Evolutionary conservation across 345 rosid genomes (phyloP).

Genomic region (Mercurialis annua): DNA sequence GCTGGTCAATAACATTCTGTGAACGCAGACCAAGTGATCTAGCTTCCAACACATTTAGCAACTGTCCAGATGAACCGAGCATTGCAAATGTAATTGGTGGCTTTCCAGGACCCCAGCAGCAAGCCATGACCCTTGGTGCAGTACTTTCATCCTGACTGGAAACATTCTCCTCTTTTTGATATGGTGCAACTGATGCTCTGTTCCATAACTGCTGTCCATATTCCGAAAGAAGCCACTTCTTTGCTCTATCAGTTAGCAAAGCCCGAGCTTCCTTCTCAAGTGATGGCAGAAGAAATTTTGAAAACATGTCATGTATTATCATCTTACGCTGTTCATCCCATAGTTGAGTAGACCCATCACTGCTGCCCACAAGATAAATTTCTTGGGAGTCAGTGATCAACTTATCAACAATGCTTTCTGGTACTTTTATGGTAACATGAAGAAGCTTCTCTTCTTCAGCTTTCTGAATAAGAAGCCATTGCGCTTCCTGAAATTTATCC

Average conservation of each 20-base stretch:
- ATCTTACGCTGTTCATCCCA: slow-evolving; percentile 18
- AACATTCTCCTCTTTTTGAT: neutral
- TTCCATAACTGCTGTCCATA: slow-evolving; percentile 15
- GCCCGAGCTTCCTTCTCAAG: slow-evolving; percentile 12
- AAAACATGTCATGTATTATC: slow-evolving; percentile 9
- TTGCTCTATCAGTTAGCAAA: slow-evolving; percentile 5
- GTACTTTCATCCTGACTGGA: neutral
- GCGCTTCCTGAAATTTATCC: slow-evolving; percentile 6
- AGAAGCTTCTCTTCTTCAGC: slow-evolving; percentile 17
- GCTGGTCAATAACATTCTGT: slow-evolving; percentile 14
- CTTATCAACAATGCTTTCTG: neutral
- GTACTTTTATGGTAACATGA: slow-evolving; percentile 9
- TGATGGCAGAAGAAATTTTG: slow-evolving; percentile 7
- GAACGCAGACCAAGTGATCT: slow-evolving; percentile 8
- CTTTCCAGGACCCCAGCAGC: slow-evolving; percentile 20
- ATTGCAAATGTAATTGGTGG: slow-evolving; percentile 15
- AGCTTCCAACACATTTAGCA: slow-evolving; percentile 7
- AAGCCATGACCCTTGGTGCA: slow-evolving; percentile 16
- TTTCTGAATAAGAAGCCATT: slow-evolving; percentile 19
- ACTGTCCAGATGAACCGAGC: slow-evolving; percentile 11
- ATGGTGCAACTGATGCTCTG: slow-evolving; percentile 10
- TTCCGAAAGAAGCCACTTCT: slow-evolving; percentile 11
- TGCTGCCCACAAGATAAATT: neutral
- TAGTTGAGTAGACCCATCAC: neutral
- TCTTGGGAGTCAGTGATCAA: neutral